Conservation (phyloP, 495 filamentous ascomycete species). For the Staphylotrichum tortipilum region DNA sequence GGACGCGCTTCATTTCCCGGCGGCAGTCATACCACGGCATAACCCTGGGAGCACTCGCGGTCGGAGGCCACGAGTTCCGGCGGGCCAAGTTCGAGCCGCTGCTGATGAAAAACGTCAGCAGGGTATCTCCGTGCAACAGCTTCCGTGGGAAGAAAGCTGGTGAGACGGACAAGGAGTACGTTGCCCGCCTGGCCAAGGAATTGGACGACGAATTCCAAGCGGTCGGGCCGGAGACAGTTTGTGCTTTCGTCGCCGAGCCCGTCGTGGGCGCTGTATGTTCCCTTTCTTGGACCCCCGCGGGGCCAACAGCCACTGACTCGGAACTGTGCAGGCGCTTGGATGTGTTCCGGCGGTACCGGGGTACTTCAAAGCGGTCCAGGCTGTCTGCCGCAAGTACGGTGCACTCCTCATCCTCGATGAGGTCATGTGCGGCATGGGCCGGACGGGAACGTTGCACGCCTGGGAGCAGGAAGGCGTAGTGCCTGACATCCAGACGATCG, state of each 20-base stretch:
- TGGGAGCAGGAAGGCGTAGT: conserved; percentile 55
- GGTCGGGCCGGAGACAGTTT: conserved; percentile 62
- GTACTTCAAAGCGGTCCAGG: conserved; percentile 61
- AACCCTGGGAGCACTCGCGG: conserved; percentile 57
- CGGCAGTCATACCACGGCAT: conserved; percentile 68
- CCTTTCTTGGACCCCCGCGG: background rate
- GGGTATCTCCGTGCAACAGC: conserved; percentile 58
- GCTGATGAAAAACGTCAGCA: conserved; percentile 50
- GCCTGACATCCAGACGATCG: conserved; percentile 55
- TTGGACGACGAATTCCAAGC: conserved; percentile 66
- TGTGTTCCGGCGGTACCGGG: conserved; percentile 59
- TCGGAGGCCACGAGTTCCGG: conserved; percentile 55
- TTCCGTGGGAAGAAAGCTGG: conserved; percentile 27
- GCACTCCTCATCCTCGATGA: conserved; percentile 70
- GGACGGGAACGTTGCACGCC: conserved; percentile 56
- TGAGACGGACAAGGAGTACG: conserved; percentile 34
- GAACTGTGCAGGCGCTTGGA: conserved; percentile 42
- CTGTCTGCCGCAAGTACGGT: conserved; percentile 62
- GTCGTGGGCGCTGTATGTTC: conserved; percentile 43
- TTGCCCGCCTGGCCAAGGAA: conserved; percentile 51
- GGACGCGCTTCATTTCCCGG: conserved; percentile 56
- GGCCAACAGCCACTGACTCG: background rate
- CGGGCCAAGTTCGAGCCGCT: conserved; percentile 60
- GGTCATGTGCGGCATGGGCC: conserved; percentile 73
- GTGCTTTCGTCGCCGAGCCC: conserved; percentile 70